A percentile compares a stretch with the other conserved stretches of the same genome.
phyloP scores from a whole-genome alignment of 768 basidiomycete species.

The Termitomyces sp. region DNA sequence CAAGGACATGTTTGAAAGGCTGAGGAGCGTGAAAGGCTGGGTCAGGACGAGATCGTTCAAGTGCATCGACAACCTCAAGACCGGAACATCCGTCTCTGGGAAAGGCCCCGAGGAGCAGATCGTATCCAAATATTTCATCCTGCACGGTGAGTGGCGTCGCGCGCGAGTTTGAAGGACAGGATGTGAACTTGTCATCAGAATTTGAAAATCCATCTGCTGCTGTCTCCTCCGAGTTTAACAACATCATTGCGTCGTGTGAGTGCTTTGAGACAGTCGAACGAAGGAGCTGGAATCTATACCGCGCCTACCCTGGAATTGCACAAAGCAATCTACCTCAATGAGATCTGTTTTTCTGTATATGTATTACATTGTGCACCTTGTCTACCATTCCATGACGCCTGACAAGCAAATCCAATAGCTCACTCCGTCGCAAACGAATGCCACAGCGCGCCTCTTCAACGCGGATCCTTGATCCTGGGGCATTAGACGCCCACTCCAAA shows the following conservation, averaged over 20 bases:
- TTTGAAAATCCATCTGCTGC: slow-evolving; percentile 12
- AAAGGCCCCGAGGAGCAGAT: slow-evolving; percentile 25
- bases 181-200: slow-evolving; percentile 12
- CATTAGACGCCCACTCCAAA: background rate
- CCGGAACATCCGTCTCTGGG: slow-evolving; percentile 21
- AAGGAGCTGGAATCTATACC: slow-evolving; percentile 40
- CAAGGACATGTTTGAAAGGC: slow-evolving; percentile 9
- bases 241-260: slow-evolving; percentile 11
- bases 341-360: background rate
- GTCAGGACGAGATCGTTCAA: slow-evolving; percentile 33
- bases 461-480: background rate
- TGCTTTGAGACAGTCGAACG: slow-evolving; percentile 18
- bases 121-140: slow-evolving; percentile 31
- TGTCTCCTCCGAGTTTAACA: slow-evolving; percentile 12
- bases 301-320: slow-evolving; percentile 41
- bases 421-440: background rate
- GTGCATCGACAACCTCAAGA: slow-evolving; percentile 36
- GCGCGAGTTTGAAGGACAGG: background rate
- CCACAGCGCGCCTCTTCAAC: background rate
- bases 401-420: background rate
- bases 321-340: slow-evolving; percentile 27
- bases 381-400: background rate
- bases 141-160: slow-evolving; percentile 31
- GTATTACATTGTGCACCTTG: background rate
- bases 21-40: slow-evolving; percentile 28